A percentile compares a stretch with the other conserved stretches of the same genome.
Evolutionary conservation across 75 land plant genomes (phyloP).

Genomic region (Gnetum montanum): DNA sequence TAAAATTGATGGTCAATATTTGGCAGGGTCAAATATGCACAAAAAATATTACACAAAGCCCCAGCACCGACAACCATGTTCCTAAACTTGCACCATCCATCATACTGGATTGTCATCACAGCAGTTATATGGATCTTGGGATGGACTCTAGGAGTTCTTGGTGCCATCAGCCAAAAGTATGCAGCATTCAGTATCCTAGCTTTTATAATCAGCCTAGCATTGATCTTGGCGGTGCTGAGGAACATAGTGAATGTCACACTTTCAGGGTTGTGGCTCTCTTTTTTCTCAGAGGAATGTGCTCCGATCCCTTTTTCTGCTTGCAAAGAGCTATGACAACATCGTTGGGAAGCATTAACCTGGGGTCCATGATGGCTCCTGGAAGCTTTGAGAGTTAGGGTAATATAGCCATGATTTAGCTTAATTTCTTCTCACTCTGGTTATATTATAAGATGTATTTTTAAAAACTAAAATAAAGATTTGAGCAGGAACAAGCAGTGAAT

Average conservation of each 20-base stretch:
- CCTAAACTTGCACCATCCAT: constrained; percentile 6
- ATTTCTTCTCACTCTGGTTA: not conserved
- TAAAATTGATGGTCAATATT: too few species aligned
- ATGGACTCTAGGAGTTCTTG: constrained; percentile 34
- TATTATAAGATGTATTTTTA: not conserved
- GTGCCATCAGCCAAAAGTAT: constrained; percentile 12
- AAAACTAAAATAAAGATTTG: not conserved
- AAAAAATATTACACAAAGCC: constrained; percentile 10
- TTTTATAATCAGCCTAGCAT: constrained; percentile 41
- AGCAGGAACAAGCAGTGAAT: constrained; percentile 23
- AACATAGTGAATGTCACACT: constrained; percentile 32
- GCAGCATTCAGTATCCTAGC: constrained; percentile 25
- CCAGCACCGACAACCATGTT: constrained; percentile 1
- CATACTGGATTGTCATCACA: constrained; percentile 12
- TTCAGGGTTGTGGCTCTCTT: constrained; percentile 15
- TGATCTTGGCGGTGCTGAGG: constrained; percentile 55
- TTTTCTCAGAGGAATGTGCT: constrained; percentile 14
- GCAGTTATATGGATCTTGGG: constrained; percentile 18
- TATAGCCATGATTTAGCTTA: too few species aligned
- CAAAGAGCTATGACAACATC: constrained; percentile 18
- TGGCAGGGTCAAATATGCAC: constrained; percentile 23
- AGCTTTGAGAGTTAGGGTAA: constrained; percentile 27
- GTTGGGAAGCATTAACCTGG: constrained; percentile 52
- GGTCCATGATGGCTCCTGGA: constrained; percentile 45
- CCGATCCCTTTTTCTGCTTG: constrained; percentile 11